Percentiles rank a stretch among this genome's conserved stretches.
phyloP scores from a whole-genome alignment of 2,329 filamentous ascomycete species.

The Grosmannia penicillata region DNA sequence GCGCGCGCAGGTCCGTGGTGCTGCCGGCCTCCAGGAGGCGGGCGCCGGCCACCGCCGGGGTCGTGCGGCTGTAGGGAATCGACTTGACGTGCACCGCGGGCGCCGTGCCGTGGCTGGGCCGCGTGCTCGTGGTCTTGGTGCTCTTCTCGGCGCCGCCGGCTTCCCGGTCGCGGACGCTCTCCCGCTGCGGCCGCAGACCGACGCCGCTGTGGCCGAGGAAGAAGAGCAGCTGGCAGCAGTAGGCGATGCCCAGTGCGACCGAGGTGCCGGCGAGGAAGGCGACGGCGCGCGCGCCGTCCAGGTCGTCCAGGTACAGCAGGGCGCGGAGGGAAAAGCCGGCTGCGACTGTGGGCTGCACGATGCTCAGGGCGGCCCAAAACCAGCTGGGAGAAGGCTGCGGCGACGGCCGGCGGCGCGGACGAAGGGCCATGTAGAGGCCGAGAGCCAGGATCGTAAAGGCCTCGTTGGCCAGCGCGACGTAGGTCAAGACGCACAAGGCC shows the following conservation, averaged over 20 bases:
- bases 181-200: neutral
- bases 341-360: constrained; percentile 28
- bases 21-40: constrained; percentile 12
- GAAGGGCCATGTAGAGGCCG: constrained; percentile 17
- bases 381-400: constrained; percentile 9
- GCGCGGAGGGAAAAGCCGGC: constrained; percentile 28
- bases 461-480: too few relatives aligned
- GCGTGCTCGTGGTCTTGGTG: constrained; percentile 8
- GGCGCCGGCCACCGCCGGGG: constrained; percentile 28
- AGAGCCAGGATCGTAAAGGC: constrained; percentile 21
- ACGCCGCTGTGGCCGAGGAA: constrained; percentile 24
- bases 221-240: constrained; percentile 33
- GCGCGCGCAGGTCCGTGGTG: constrained; percentile 19
- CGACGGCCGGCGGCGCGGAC: neutral
- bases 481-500: too few relatives aligned
- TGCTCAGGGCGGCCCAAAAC: constrained; percentile 21
- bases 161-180: neutral
- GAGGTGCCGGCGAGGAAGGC: constrained; percentile 29
- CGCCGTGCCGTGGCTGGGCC: constrained; percentile 14
- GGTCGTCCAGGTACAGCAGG: constrained; percentile 24
- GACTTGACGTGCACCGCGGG: constrained; percentile 29
- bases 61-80: constrained; percentile 34
- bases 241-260: constrained; percentile 28
- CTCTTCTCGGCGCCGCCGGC: neutral
- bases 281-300: constrained; percentile 18